Conservation (phyloP, 2,329 filamentous ascomycete species). For the Trichoderma endophyticum region DNA sequence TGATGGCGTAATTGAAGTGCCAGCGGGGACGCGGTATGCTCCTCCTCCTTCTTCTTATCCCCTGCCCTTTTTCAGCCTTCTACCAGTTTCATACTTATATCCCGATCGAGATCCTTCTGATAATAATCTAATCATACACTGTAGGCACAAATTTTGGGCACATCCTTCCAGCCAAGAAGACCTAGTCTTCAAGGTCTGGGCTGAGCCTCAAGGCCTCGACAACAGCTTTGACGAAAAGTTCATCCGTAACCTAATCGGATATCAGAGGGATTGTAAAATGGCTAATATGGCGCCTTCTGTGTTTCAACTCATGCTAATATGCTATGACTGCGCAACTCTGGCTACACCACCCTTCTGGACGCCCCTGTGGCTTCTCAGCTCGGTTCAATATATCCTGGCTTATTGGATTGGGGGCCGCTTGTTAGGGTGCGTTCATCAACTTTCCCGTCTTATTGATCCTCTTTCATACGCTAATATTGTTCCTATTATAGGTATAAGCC, state of each 20-base stretch:
- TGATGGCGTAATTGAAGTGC: conserved; percentile 8
- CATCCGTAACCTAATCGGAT: conserved; percentile 10
- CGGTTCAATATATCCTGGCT: neutral
- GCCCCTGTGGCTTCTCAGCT: neutral
- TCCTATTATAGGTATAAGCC: neutral
- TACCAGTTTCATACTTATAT: no score
- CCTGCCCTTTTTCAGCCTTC: neutral
- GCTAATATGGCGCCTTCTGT: neutral
- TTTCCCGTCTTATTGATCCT: neutral
- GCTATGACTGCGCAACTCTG: conserved; percentile 5
- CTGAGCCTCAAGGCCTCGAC: conserved; percentile 11
- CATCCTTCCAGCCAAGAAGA: neutral
- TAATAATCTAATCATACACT: neutral
- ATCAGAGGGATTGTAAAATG: neutral
- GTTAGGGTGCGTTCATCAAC: neutral
- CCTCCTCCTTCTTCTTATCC: neutral
- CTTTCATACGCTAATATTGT: neutral
- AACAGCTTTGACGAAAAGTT: conserved; percentile 11
- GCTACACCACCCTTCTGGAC: conserved; percentile 10
- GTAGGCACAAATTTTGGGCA: neutral
- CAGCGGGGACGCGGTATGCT: neutral
- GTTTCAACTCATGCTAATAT: conserved; percentile 2
- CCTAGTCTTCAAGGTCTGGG: conserved; percentile 4
- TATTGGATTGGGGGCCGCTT: conserved; percentile 5
- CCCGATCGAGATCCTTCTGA: neutral